A percentile compares a stretch with the other conserved stretches of the same genome.
These are phyloP conservation scores for Cylindrodendrum hubeiense DNA, from an alignment of 2,329 filamentous ascomycete genomes.

Conservation along the genomic window DNA sequence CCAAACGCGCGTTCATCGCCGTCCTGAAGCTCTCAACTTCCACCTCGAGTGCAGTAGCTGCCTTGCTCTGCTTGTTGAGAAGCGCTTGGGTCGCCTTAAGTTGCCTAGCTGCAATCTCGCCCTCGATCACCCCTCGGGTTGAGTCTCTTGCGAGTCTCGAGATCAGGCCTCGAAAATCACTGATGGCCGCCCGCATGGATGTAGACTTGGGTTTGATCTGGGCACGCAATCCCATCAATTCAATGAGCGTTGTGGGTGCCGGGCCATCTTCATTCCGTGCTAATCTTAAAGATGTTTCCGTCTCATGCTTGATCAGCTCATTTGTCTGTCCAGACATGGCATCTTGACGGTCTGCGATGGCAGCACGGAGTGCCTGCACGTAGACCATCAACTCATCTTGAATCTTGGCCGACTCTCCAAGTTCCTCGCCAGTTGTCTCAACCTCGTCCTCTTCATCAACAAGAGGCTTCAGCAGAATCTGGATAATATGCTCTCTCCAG, in stretches of 20 bases:
- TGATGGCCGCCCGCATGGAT: slow-evolving; percentile 78
- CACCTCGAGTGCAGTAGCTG: slow-evolving; percentile 64
- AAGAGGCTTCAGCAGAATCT: slow-evolving; percentile 79
- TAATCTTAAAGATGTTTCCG: slow-evolving; percentile 68
- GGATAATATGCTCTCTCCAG: slow-evolving; percentile 80
- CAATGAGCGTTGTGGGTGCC: slow-evolving; percentile 72
- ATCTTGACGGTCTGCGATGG: slow-evolving; percentile 83
- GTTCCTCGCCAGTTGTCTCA: slow-evolving; percentile 89
- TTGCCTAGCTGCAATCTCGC: slow-evolving; percentile 72
- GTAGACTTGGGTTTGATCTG: slow-evolving; percentile 65
- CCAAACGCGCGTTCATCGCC: slow-evolving; percentile 86
- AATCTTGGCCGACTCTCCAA: slow-evolving; percentile 85
- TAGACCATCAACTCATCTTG: slow-evolving; percentile 93
- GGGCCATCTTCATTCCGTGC: slow-evolving; percentile 77
- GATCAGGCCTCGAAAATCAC: slow-evolving; percentile 77
- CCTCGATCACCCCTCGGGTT: slow-evolving; percentile 74
- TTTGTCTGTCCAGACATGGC: slow-evolving; percentile 84
- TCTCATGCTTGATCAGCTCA: slow-evolving; percentile 79
- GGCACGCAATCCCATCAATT: slow-evolving; percentile 62
- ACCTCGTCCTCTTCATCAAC: slow-evolving; percentile 83
- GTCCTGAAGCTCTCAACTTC: slow-evolving; percentile 82
- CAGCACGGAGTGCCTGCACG: slow-evolving; percentile 80
- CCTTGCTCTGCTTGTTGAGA: slow-evolving; percentile 65
- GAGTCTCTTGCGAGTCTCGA: slow-evolving; percentile 58
- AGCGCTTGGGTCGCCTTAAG: slow-evolving; percentile 70